Base-by-base conservation (phyloP, 148 eudicot species). In the Dianthus caryophyllus region DNA sequence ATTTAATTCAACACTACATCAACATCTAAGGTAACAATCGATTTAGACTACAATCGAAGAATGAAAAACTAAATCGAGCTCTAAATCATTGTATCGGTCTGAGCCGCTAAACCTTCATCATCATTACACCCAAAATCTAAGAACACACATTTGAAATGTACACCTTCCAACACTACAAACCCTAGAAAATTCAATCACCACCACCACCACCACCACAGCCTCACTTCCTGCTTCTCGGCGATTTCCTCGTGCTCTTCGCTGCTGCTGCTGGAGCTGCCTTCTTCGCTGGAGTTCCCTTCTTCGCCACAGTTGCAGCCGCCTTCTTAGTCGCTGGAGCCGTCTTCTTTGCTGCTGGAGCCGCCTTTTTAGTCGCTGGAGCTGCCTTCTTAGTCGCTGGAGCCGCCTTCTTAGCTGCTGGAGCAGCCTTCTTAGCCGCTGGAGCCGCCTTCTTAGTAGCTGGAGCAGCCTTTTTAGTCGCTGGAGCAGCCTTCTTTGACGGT, bases 401-500 rank as follows among this genome's bases (percentile, higher is more conserved):
- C 24, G 60, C 46, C 77, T 60, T 18, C 47, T 21, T 53, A 0
- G 29, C 57, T 2, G 57, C 57, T 0, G 57, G 57, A 7, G 29
- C 64, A 1, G 64, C 43, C 26, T 60, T 60, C 41, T 58, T 58
- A 4, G 22, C 62, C 7, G 10, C 62, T 5, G 61, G 61, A 1
- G 39, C 61, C 21, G 39, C 61, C 61, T 57, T 57, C 71, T 56
- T 56, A 1, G 71, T n/a, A 0, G 64, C 64, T 0, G 65, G 46
- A 18, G 47, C 47, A 0, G 64, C 72, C 65, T 58, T 53, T 60
- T 66, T 60, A 0, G 64, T 47, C 0, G 46, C 64, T 1, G 61
- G 61, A 51, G 71, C 79, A 9, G 75, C 84, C 21, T 73, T 82
- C 84, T 76, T 86, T 14, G 84, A 71, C 0, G 92, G 88, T n/a